Evolutionary conservation across 2,329 filamentous ascomycete genomes (phyloP).

Genomic region (Pestalotiopsis sp.): DNA sequence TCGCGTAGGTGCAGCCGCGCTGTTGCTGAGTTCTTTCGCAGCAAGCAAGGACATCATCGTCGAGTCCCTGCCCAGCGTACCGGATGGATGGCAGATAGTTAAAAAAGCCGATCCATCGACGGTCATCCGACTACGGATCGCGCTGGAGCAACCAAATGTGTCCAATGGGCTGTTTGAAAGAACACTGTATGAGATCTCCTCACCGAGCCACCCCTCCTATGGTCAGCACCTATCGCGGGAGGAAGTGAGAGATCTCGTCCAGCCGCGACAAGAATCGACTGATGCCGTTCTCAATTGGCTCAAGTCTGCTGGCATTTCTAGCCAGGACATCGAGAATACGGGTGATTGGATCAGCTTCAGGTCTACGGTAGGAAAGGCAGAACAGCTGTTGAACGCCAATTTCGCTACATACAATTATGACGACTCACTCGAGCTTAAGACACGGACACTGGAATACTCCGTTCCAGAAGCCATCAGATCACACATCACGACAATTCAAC

Average conservation of each 20-base stretch:
- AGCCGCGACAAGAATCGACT: conserved; percentile 42
- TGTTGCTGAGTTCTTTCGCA: conserved; percentile 1
- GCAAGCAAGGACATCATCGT: conserved; percentile 32
- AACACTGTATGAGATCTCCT: conserved; percentile 62
- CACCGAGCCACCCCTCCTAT: conserved; percentile 60
- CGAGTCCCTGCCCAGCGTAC: conserved; percentile 37
- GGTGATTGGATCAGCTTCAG: conserved; percentile 61
- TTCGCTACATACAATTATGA: conserved; percentile 59
- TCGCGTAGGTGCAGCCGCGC: background rate
- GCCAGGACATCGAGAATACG: conserved; percentile 50
- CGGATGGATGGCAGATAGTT: conserved; percentile 40
- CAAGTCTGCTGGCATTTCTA: conserved; percentile 48
- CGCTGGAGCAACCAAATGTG: conserved; percentile 50
- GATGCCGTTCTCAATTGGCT: conserved; percentile 60
- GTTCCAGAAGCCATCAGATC: conserved; percentile 57
- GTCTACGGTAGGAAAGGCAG: conserved; percentile 53
- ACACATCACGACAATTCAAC: conserved; percentile 65
- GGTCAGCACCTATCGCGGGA: conserved; percentile 65
- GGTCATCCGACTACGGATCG: conserved; percentile 49
- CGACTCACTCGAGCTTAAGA: conserved; percentile 41
- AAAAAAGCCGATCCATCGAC: conserved; percentile 38
- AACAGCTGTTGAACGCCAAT: conserved; percentile 57
- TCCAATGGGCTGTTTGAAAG: conserved; percentile 53
- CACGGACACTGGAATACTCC: conserved; percentile 60
- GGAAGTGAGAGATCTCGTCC: conserved; percentile 44